Evolutionary conservation across 768 basidiomycete species (phyloP).

Genomic region (Ephemerocybe angulata): DNA sequence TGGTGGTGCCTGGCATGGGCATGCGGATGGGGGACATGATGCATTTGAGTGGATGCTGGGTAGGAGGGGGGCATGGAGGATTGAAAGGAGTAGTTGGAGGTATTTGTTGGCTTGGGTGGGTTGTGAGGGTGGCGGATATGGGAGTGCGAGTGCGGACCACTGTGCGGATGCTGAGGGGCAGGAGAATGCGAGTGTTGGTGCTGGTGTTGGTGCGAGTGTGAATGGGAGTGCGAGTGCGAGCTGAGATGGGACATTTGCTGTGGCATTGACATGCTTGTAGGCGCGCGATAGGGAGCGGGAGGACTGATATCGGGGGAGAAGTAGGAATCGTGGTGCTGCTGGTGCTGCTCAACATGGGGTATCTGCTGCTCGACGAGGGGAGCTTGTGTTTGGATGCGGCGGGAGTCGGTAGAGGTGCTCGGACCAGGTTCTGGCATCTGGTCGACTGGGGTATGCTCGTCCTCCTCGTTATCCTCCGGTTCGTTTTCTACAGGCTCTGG

Average conservation of each 20-base stretch:
- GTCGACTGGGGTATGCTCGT: constrained; percentile 10
- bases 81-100: constrained; percentile 8
- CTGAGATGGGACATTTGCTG: constrained; percentile 23
- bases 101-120: constrained; percentile 12
- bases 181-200: constrained; percentile 9
- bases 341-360: neutral
- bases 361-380: constrained; percentile 1
- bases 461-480: constrained; percentile 44
- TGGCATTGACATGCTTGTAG: constrained; percentile 4
- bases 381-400: constrained; percentile 1
- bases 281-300: neutral
- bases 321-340: neutral
- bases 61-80: constrained; percentile 27
- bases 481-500: constrained; percentile 34
- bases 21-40: constrained; percentile 78
- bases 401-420: constrained; percentile 12
- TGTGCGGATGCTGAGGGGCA: neutral
- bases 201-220: constrained; percentile 8
- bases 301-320: neutral
- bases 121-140: constrained; percentile 2
- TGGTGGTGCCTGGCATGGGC: constrained; percentile 74
- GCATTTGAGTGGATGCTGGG: constrained; percentile 49
- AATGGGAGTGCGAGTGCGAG: constrained; percentile 16
- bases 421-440: constrained; percentile 4
- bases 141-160: constrained; percentile 10